Base-by-base conservation (phyloP, 108 stramenopile species). In the Cyclotella kingstonii region DNA sequence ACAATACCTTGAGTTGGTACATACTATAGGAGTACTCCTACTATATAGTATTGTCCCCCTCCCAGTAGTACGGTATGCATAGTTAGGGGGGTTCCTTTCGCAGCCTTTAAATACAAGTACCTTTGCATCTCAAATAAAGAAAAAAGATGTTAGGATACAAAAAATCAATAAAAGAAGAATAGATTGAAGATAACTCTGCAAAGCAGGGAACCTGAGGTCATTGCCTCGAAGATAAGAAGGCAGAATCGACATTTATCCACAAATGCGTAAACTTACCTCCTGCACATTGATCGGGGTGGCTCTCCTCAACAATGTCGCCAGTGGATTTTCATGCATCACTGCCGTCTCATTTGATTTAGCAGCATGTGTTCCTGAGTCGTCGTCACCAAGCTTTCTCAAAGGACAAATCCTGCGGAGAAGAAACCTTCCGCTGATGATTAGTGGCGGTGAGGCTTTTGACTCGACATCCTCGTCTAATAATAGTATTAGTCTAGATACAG, bases 291-390 rank as follows among this genome's bases (percentile, higher is more conserved):
- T 71, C 9, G 61, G 61, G 28, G 49, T 63, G 27, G 61, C 70
- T 23, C 46, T 71, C 27, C 61, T 71, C 45, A 54, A 60, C 43
- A 62, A 71, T 46, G 38, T 63, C 46, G 59, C 53, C 14, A 56
- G 59, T 28, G 70, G 70, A 33, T 71, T 71, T 48, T 71, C 70
- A 34, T 44, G 34, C 52, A 51, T 34, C 57, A 53, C 31, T 54
- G 29, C 40, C 57, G 15, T 59, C 30, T 49, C 66, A 15, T 34
- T 38, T 34, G 11, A 21, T 14, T 27, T 1, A 1, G 35, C 6
- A 23, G 14, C 25, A 35, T 54, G 11, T 34, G 34, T 4, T 19
- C 19, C 26, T 17, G 38, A 26, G 22, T 25, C n/a, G 7, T 3
- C 41, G 26, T 9, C 1, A 23, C 23, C 49, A 50, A 27, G 8